Conservation (phyloP, 176 grass and related monocot species). For the Microstegium vimineum region DNA sequence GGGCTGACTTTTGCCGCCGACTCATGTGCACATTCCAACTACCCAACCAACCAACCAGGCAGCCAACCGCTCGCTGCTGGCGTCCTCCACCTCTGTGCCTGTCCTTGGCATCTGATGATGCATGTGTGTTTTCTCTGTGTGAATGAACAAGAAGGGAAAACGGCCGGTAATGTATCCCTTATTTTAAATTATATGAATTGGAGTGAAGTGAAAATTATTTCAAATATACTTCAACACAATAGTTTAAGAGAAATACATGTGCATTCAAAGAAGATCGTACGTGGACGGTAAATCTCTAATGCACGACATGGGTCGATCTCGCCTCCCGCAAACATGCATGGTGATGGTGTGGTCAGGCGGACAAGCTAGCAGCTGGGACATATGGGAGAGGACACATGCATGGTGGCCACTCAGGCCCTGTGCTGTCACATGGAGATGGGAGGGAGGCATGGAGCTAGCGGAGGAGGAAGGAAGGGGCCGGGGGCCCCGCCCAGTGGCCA, state of each 20-base stretch:
- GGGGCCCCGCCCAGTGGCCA: neutral
- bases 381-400: constrained; percentile 30
- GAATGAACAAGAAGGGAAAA: too few relatives aligned
- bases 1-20: constrained; percentile 42
- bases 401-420: constrained; percentile 30
- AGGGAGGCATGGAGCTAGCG: neutral
- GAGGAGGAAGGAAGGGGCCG: neutral
- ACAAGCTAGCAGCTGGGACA: neutral
- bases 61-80: too few relatives aligned
- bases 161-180: too few relatives aligned
- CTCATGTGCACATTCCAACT: constrained; percentile 27
- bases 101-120: too few relatives aligned
- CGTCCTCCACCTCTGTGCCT: too few relatives aligned
- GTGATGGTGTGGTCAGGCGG: neutral
- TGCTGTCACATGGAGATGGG: constrained; percentile 44
- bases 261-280: too few relatives aligned
- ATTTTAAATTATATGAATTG: too few relatives aligned
- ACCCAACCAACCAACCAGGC: neutral
- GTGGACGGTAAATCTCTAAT: too few relatives aligned
- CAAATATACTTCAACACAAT: too few relatives aligned
- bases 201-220: too few relatives aligned
- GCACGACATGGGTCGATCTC: neutral
- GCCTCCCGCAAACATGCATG: neutral
- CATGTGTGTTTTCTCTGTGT: too few relatives aligned
- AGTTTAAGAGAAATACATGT: too few relatives aligned